phyloP scores from a whole-genome alignment of 805 yeast species.

The Zygoascus ofunaensis region DNA sequence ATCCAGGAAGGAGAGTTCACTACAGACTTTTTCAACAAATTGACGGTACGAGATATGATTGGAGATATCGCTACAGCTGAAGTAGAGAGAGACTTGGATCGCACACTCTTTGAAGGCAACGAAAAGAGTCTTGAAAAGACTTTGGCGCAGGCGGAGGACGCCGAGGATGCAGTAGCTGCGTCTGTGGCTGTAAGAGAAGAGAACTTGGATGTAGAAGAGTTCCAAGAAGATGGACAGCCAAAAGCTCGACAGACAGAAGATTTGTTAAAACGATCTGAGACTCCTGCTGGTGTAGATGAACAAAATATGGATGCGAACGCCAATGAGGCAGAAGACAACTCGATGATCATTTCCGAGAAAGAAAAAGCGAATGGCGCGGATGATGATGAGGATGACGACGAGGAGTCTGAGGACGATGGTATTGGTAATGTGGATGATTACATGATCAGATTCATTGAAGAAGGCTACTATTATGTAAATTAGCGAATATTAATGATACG shows the following conservation, averaged over 20 bases:
- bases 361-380: conserved; percentile 9
- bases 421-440: conserved; percentile 85
- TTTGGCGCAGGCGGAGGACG: conserved; percentile 92
- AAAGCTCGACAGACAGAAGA: not conserved
- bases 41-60: conserved; percentile 76
- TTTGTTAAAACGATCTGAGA: not conserved
- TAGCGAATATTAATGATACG: not conserved
- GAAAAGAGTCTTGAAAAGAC: conserved; percentile 43
- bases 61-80: conserved; percentile 44
- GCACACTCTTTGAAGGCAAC: conserved; percentile 27
- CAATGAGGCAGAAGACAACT: not conserved
- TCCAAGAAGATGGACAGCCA: conserved; percentile 40
- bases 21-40: conserved; percentile 85
- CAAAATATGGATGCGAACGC: not conserved
- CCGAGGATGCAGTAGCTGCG: conserved; percentile 68
- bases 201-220: conserved; percentile 78
- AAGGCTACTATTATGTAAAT: conserved; percentile 53
- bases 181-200: conserved; percentile 79
- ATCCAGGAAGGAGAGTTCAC: conserved; percentile 98
- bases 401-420: conserved; percentile 48
- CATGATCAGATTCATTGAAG: conserved; percentile 85
- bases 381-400: conserved; percentile 9
- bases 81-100: conserved; percentile 14
- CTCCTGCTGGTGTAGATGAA: conserved; percentile 2
- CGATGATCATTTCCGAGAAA: conserved; percentile 12